These are phyloP conservation scores for Hippophae tibetana DNA, from an alignment of 306 rosid genomes.

Conservation along the genomic window DNA sequence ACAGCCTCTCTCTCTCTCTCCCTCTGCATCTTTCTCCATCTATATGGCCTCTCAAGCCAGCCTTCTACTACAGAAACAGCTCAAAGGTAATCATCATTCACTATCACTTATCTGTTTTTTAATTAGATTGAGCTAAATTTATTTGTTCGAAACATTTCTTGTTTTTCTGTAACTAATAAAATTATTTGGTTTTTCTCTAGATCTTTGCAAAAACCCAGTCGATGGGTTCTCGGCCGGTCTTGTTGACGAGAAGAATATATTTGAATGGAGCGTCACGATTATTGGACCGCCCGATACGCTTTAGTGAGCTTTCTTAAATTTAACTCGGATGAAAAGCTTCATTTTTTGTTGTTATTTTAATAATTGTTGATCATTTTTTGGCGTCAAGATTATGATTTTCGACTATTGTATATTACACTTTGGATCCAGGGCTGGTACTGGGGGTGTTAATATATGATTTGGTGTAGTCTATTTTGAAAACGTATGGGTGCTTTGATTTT, in stretches of 20 bases:
- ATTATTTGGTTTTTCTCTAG: constrained; percentile 23
- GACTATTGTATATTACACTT: constrained; percentile 5
- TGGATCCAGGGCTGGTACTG: constrained; percentile 15
- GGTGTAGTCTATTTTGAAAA: too few species aligned
- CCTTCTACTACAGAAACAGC: constrained; percentile 94
- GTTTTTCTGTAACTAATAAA: not conserved
- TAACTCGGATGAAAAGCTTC: not conserved
- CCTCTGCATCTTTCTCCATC: constrained; percentile 3
- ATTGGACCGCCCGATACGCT: constrained; percentile 99
- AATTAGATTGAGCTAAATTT: constrained; percentile 20
- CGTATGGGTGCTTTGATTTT: too few species aligned
- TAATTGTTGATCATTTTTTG: constrained; percentile 4
- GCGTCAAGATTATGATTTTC: constrained; percentile 1
- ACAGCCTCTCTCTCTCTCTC: constrained; percentile 10
- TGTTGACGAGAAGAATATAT: constrained; percentile 77
- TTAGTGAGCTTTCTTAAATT: constrained; percentile 38
- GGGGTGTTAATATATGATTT: not conserved
- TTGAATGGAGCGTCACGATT: constrained; percentile 97
- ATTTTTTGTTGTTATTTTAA: not conserved
- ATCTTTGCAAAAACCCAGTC: constrained; percentile 92
- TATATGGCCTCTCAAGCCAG: constrained; percentile 84
- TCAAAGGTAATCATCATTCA: constrained; percentile 46
- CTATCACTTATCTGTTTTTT: not conserved
- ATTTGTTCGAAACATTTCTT: constrained; percentile 8
- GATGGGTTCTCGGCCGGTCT: constrained; percentile 98